These are phyloP conservation scores for Flagelloscypha sp. DNA, from an alignment of 768 basidiomycete species.

Conservation along the genomic window DNA sequence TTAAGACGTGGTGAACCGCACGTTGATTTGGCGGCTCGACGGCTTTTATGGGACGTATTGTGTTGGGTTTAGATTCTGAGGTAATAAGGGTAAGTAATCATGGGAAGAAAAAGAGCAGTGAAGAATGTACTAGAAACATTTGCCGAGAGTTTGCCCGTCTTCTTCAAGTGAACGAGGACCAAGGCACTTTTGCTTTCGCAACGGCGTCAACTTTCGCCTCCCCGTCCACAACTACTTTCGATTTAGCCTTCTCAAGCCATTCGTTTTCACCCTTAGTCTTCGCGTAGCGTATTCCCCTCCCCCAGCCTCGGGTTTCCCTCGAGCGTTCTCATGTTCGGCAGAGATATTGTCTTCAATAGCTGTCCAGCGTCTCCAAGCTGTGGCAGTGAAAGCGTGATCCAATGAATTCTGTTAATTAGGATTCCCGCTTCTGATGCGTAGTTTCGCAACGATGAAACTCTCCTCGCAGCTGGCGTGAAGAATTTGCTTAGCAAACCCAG, in stretches of 20 bases:
- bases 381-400: too few relatives aligned
- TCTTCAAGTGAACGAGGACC: slow-evolving; percentile 49
- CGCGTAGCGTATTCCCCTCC: slow-evolving; percentile 32
- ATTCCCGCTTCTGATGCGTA: slow-evolving; percentile 32
- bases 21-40: slow-evolving; percentile 42
- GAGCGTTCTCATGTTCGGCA: slow-evolving; percentile 52
- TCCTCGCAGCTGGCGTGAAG: slow-evolving; percentile 36
- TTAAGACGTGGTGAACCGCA: slow-evolving; percentile 67
- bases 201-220: slow-evolving; percentile 27
- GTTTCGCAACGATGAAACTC: slow-evolving; percentile 43
- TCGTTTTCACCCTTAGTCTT: slow-evolving; percentile 40
- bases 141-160: slow-evolving; percentile 57
- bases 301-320: slow-evolving; percentile 31
- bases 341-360: slow-evolving; percentile 58
- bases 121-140: slow-evolving; percentile 39
- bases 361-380: slow-evolving; percentile 43
- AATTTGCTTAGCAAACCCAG: slow-evolving; percentile 15
- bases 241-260: slow-evolving; percentile 26
- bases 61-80: slow-evolving; percentile 50
- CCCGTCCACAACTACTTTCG: slow-evolving; percentile 21
- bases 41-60: slow-evolving; percentile 57
- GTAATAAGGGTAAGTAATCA: slow-evolving; percentile 7
- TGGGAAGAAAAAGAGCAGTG: background rate
- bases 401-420: too few relatives aligned
- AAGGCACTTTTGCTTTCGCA: slow-evolving; percentile 30